Evolutionary conservation across 2,329 filamentous ascomycete genomes (phyloP).

Genomic region (Fragosphaeria purpurea): DNA sequence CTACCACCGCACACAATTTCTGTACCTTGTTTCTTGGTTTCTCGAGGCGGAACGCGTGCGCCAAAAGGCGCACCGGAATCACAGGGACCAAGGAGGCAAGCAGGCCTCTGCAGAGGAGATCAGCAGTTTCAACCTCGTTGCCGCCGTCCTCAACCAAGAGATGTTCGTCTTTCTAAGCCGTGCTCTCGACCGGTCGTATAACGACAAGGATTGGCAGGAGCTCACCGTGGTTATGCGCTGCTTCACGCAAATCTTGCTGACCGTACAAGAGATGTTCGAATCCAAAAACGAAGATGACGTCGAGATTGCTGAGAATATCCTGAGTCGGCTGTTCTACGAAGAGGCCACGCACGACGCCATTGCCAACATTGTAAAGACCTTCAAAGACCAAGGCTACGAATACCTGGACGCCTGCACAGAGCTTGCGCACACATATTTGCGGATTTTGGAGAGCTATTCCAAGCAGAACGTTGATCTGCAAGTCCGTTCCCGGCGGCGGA

Average conservation of each 20-base stretch:
- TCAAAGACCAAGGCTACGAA: conserved; percentile 87
- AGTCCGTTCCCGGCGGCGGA: conserved; percentile 69
- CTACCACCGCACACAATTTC: conserved; percentile 75
- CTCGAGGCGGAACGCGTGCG: conserved; percentile 73
- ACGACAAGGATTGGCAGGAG: conserved; percentile 79
- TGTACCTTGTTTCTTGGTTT: conserved; percentile 91
- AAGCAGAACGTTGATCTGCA: conserved; percentile 94
- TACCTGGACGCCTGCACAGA: conserved; percentile 91
- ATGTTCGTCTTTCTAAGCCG: conserved; percentile 85
- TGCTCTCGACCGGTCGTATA: conserved; percentile 67
- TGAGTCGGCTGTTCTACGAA: conserved; percentile 97
- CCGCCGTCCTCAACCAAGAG: conserved; percentile 84
- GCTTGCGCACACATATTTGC: conserved; percentile 80
- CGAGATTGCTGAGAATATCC: conserved; percentile 94
- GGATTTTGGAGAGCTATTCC: conserved; percentile 84
- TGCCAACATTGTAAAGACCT: conserved; percentile 68
- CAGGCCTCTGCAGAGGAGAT: conserved; percentile 37
- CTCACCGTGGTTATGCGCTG: conserved; percentile 83
- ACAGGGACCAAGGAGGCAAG: conserved; percentile 27
- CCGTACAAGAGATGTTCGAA: conserved; percentile 83
- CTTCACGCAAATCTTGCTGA: conserved; percentile 87
- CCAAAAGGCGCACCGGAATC: conserved; percentile 41
- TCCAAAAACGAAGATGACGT: conserved; percentile 85
- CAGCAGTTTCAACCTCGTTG: conserved; percentile 77
- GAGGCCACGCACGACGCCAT: conserved; percentile 87